Base-by-base conservation (phyloP, 140 eudicot genomes). In the Flaveria floridana region DNA sequence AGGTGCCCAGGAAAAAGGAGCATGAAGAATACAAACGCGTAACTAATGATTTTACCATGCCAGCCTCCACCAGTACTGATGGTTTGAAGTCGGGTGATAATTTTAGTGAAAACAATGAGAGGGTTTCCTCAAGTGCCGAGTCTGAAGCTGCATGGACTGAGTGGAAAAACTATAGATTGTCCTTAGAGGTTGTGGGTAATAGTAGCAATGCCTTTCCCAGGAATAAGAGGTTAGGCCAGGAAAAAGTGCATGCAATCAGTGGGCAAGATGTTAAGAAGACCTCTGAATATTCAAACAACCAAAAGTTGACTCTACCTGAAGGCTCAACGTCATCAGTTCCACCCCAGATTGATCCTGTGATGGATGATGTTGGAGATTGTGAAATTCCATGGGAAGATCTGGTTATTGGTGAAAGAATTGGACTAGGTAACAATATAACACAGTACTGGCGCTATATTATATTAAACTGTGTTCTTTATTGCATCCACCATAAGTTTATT, bases 321-420 rank as follows among this genome's bases (percentile, higher is more conserved):
- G 78, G 83, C 81, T 77, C 84, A 72, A 44, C 86, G 57, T 71
- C 80, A 73, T 58, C 89, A 6, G 64, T 81, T 81, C 78, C 82
- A 28, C 74, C 59, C 75, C 83, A 79, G 57, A 84, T 74, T 84
- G 89, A 86, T 72, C 88, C 88, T 48, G 89, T 84, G 30, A 86
- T 94, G 63, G 97, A 91, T 80, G 99, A 95, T 83, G 99, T 95
- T 53, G 89, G 94, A 65, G 96, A 91, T n/a, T 91, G 97, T 85
- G 99, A 95, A 87, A 88, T 95, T 80, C 87, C 89, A 19, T 95
- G 99, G 99, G 99, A 95, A 81, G 96, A 95, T 83, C 87, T 95
- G 81, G 92, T 85, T 46, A 84, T 95, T 81, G 97, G 95, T 73
- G 99, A 95, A 84, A 87, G 99, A 74, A 95, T 95, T 75, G 99